These are phyloP conservation scores for Raffaelea ambrosiae DNA, from an alignment of 2,329 filamentous ascomycete genomes.

Conservation along the genomic window DNA sequence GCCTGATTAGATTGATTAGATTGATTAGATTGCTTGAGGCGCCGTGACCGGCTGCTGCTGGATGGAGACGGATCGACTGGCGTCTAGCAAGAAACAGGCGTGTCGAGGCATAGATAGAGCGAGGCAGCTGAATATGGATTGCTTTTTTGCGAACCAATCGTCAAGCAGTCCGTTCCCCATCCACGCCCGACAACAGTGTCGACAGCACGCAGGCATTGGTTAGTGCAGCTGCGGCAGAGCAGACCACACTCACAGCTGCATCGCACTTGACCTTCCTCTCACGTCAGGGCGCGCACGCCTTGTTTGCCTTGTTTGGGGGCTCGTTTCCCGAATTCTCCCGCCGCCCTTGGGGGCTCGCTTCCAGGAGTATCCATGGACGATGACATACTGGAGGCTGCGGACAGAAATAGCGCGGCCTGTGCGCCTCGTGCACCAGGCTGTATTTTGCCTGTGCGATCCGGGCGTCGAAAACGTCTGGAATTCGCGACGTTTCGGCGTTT, in stretches of 20 bases:
- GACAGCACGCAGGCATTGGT: constrained; percentile 14
- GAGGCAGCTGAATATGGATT: no score
- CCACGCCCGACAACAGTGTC: no score
- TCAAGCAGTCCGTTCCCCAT: no score
- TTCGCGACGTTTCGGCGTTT: no score
- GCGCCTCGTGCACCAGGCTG: no score
- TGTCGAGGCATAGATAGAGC: no score
- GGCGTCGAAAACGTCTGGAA: no score
- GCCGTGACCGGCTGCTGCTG: constrained; percentile 12
- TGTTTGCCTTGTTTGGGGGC: constrained; percentile 13
- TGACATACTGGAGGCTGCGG: no score
- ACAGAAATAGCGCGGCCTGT: no score
- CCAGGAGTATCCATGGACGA: constrained; percentile 10
- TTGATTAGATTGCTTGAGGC: constrained; percentile 5
- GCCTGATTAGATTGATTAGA: constrained; percentile 8
- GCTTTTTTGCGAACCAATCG: no score
- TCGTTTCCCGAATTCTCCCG: constrained; percentile 9
- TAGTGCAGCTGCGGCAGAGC: constrained; percentile 17
- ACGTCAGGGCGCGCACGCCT: constrained; percentile 16
- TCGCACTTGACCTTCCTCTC: constrained; percentile 17
- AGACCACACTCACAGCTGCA: constrained; percentile 15
- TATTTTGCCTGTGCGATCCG: no score
- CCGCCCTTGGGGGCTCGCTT: constrained; percentile 13
- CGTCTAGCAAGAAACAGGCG: no score
- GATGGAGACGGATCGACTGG: constrained; percentile 3